Conservation (phyloP, 495 filamentous ascomycete species). For the Pyrenula massariospora region DNA sequence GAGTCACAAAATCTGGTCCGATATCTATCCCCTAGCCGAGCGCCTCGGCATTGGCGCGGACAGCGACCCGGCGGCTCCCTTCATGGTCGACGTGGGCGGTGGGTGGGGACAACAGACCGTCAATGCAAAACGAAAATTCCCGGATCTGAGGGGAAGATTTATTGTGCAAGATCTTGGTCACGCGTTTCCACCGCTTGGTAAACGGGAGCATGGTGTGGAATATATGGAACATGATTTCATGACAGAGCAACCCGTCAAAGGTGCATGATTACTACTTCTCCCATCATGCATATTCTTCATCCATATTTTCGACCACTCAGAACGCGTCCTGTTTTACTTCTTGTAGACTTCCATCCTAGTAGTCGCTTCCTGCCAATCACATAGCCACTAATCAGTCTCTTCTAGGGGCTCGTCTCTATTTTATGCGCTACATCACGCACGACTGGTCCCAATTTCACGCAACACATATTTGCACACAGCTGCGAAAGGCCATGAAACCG, state of each 20-base stretch:
- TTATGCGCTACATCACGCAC: constrained; percentile 33
- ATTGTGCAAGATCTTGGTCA: constrained; percentile 37
- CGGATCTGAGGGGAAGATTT: constrained; percentile 26
- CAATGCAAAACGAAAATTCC: too few species aligned
- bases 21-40: too few species aligned
- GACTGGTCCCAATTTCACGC: constrained; percentile 27
- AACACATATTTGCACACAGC: constrained; percentile 11
- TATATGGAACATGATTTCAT: constrained; percentile 29
- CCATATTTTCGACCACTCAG: background rate
- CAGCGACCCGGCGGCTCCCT: too few species aligned
- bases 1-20: too few species aligned
- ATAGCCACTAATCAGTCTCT: background rate
- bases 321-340: too few species aligned
- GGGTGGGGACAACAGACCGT: too few species aligned
- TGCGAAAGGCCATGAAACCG: constrained; percentile 23
- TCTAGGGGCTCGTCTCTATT: constrained; percentile 30
- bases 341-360: too few species aligned
- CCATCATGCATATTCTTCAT: background rate
- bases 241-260: constrained; percentile 28
- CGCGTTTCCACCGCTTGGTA: constrained; percentile 19
- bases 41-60: too few species aligned
- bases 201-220: constrained; percentile 18
- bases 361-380: too few species aligned
- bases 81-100: too few species aligned
- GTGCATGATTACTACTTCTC: constrained; percentile 12